phyloP scores from a whole-genome alignment of 1,284 basidiomycete genomes.

The Microbotryomycetes sp. region DNA sequence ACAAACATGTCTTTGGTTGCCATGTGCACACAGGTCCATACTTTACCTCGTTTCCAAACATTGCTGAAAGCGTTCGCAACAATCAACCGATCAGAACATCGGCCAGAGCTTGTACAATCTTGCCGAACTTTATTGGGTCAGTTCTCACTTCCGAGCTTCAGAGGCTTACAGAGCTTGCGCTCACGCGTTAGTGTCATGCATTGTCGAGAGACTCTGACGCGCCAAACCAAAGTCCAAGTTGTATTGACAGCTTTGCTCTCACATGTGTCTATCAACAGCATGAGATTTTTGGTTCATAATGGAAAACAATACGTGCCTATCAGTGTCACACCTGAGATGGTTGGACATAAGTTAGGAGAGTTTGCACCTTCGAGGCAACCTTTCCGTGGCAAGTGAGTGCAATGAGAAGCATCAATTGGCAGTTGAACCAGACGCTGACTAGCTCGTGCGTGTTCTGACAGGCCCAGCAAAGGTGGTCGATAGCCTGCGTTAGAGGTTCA shows the following conservation, averaged over 20 bases:
- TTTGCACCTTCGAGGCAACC: conserved; percentile 75
- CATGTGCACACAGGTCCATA: conserved; percentile 68
- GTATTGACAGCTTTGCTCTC: no score
- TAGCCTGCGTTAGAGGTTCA: no score
- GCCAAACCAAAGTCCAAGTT: background rate
- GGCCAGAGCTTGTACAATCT: conserved; percentile 82
- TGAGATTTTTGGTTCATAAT: conserved; percentile 67
- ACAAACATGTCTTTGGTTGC: background rate
- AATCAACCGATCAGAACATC: conserved; percentile 84
- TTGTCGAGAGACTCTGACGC: no score
- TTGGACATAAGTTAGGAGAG: conserved; percentile 95
- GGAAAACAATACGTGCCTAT: conserved; percentile 86
- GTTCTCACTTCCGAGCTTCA: background rate
- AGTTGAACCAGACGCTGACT: no score
- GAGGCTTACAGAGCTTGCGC: background rate
- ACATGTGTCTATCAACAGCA: conserved; percentile 9
- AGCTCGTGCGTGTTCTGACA: background rate
- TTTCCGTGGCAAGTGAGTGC: conserved; percentile 44
- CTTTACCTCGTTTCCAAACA: conserved; percentile 88
- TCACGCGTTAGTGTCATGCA: no score
- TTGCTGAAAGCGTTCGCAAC: conserved; percentile 73
- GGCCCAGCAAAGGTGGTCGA: background rate
- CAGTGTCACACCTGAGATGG: conserved; percentile 89
- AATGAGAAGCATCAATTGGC: no score
- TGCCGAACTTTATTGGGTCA: conserved; percentile 87